Percentiles rank a stretch among this genome's conserved stretches.
These are phyloP conservation scores for Pythium grandisporangium DNA, from an alignment of 352 stramenopile genomes.

Conservation along the genomic window DNA sequence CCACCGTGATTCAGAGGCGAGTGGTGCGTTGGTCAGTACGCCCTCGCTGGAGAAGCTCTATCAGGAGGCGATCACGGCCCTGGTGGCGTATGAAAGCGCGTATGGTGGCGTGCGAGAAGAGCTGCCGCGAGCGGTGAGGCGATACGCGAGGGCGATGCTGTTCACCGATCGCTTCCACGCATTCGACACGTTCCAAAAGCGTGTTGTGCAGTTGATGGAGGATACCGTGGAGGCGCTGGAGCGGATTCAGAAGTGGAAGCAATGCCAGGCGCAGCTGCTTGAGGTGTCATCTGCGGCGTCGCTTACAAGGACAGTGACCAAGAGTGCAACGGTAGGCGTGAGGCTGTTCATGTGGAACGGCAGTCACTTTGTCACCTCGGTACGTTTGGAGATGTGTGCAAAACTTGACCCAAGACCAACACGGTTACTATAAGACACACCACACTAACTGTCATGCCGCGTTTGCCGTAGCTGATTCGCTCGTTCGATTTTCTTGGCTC, in stretches of 20 bases:
- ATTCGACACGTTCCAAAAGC: constrained; percentile 33
- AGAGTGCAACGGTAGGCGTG: too few species aligned
- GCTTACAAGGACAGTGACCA: too few species aligned
- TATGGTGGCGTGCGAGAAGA: constrained; percentile 8
- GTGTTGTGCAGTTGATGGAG: constrained; percentile 20
- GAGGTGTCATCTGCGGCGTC: too few species aligned
- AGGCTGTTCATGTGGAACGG: constrained; percentile 64
- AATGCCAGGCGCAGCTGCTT: neutral
- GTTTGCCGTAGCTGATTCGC: constrained; percentile 20
- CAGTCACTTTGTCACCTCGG: constrained; percentile 26
- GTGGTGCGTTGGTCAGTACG: too few species aligned
- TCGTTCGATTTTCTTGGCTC: constrained; percentile 42
- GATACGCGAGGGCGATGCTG: constrained; percentile 26
- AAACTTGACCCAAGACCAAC: too few species aligned
- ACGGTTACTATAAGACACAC: too few species aligned
- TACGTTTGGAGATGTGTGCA: too few species aligned
- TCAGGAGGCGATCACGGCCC: constrained; percentile 11
- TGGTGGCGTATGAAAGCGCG: constrained; percentile 32
- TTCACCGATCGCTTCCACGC: constrained; percentile 57
- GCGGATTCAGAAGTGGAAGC: constrained; percentile 27
- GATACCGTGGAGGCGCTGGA: constrained; percentile 24
- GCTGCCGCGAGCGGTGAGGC: neutral
- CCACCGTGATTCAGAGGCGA: too few species aligned
- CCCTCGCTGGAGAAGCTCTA: constrained; percentile 19
- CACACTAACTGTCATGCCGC: too few species aligned